Percentiles rank a stretch among this genome's conserved stretches.
phyloP scores from a whole-genome alignment of 2,329 filamentous ascomycete species.

The Arthrobotrys sinensis region DNA sequence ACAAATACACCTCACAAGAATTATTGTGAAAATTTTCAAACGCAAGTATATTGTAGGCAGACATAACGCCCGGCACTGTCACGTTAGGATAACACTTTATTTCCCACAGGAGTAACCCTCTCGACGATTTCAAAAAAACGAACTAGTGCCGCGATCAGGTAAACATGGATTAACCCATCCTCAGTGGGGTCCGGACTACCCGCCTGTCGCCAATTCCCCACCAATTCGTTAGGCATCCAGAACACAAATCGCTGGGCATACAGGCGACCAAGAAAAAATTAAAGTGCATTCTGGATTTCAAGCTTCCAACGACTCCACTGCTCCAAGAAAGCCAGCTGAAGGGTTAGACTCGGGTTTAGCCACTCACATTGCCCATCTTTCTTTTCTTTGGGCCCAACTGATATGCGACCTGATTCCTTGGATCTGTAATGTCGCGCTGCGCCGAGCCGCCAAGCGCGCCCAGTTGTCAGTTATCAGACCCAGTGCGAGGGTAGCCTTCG shows the following conservation, averaged over 20 bases:
- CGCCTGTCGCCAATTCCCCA: slow-evolving; percentile 37
- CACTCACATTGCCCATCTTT: too few species aligned
- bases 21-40: slow-evolving; percentile 8
- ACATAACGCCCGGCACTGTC: slow-evolving; percentile 1
- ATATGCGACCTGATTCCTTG: background rate
- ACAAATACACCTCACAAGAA: slow-evolving; percentile 8
- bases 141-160: slow-evolving; percentile 4
- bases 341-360: slow-evolving; percentile 10
- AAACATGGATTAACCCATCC: slow-evolving; percentile 19
- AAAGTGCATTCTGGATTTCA: slow-evolving; percentile 12
- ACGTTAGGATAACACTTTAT: slow-evolving; percentile 32
- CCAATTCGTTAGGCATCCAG: slow-evolving; percentile 28
- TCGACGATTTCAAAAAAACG: background rate
- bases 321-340: slow-evolving; percentile 6
- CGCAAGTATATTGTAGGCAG: background rate
- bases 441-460: slow-evolving; percentile 29
- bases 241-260: slow-evolving; percentile 25
- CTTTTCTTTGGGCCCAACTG: slow-evolving; percentile 3
- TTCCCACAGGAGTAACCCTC: background rate
- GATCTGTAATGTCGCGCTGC: slow-evolving; percentile 8
- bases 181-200: slow-evolving; percentile 28
- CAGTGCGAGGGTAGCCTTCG: slow-evolving; percentile 20
- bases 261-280: slow-evolving; percentile 23
- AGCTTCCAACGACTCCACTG: slow-evolving; percentile 9
- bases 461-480: slow-evolving; percentile 28